phyloP scores from a whole-genome alignment of 768 basidiomycete species.

The Megacollybia marginata region DNA sequence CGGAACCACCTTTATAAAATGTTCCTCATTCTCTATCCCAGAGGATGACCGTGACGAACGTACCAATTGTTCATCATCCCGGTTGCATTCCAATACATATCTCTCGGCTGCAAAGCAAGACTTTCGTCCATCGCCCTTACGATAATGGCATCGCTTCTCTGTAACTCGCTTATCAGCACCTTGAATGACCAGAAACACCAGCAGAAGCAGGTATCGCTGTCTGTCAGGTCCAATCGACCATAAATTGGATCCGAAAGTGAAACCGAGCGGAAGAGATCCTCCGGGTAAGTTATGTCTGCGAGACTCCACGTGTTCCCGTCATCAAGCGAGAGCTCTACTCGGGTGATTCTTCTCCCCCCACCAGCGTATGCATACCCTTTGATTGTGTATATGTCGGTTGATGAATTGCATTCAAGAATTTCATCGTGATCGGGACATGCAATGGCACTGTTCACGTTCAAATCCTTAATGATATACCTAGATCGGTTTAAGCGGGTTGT shows the following conservation, averaged over 20 bases:
- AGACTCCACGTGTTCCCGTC: conserved; percentile 43
- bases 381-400: conserved; percentile 26
- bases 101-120: conserved; percentile 39
- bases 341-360: conserved; percentile 48
- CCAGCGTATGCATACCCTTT: conserved; percentile 59
- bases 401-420: conserved; percentile 15
- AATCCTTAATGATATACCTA: conserved; percentile 39
- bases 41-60: background rate
- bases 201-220: conserved; percentile 46
- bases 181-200: conserved; percentile 55
- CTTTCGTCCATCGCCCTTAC: conserved; percentile 53
- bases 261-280: conserved; percentile 1
- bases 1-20: conserved; percentile 43
- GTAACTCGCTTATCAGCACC: conserved; percentile 26
- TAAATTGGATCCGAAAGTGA: conserved; percentile 31
- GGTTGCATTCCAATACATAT: conserved; percentile 56
- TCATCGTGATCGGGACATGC: conserved; percentile 52
- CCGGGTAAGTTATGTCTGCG: conserved; percentile 20
- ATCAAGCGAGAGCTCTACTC: conserved; percentile 52
- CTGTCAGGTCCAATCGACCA: conserved; percentile 40
- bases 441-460: conserved; percentile 55
- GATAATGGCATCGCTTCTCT: conserved; percentile 27
- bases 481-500: conserved; percentile 4
- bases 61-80: conserved; percentile 50
- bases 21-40: background rate